Percentiles rank a stretch among this genome's conserved stretches.
Conservation (phyloP, 2,329 filamentous ascomycete genomes). For the Rutstroemia sp. region DNA sequence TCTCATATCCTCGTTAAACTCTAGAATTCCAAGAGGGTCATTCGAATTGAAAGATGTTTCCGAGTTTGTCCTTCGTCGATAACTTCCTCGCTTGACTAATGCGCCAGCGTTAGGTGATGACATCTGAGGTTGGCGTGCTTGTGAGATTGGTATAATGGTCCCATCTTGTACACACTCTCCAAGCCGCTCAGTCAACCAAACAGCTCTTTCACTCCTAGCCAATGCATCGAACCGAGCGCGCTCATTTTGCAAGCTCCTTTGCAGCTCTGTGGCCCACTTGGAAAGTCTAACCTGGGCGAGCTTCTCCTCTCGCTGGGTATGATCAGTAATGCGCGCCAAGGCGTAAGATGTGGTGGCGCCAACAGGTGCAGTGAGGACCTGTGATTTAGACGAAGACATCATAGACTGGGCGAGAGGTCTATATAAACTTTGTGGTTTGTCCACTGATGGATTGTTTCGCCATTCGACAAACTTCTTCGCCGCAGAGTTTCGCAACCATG, state of each 20-base stretch:
- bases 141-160: constrained; percentile 46
- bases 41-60: constrained; percentile 32
- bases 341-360: constrained; percentile 42
- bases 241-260: constrained; percentile 68
- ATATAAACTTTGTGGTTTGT: constrained; percentile 30
- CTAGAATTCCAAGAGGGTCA: constrained; percentile 74
- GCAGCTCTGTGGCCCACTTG: constrained; percentile 76
- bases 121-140: constrained; percentile 15
- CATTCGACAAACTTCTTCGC: constrained; percentile 76
- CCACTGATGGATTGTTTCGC: constrained; percentile 40
- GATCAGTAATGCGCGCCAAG: constrained; percentile 52
- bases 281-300: constrained; percentile 64
- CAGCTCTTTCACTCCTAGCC: constrained; percentile 53
- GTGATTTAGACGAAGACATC: constrained; percentile 14
- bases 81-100: constrained; percentile 19
- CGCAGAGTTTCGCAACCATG: constrained; percentile 74
- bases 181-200: constrained; percentile 61
- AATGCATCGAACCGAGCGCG: constrained; percentile 60
- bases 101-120: constrained; percentile 6
- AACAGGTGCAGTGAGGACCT: constrained; percentile 23
- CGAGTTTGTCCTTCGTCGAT: constrained; percentile 9
- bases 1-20: constrained; percentile 59
- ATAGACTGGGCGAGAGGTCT: constrained; percentile 27
- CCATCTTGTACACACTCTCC: constrained; percentile 62
- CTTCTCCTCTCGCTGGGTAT: constrained; percentile 52